Base-by-base conservation (phyloP, 371 early-diverging fungal genomes). In the Dipsacomyces acuminosporus region DNA sequence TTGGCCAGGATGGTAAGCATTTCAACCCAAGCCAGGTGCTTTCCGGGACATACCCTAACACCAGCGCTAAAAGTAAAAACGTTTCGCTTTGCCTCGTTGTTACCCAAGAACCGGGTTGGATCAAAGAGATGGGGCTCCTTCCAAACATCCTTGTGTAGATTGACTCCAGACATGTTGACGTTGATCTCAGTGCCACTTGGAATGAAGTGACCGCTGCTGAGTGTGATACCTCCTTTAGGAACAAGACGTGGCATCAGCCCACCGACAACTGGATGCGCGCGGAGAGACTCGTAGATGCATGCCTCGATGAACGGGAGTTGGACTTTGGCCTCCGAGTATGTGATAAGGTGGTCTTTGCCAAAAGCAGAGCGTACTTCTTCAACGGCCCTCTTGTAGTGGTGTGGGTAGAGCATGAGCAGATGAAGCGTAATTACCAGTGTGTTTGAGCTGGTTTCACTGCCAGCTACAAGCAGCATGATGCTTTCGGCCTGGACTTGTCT, bases 41-140 rank as follows among this genome's bases (percentile, higher is more conserved):
- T 48, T 14, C 72, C 72, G 2, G 66, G 57, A 21, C 72, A 72
- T 1, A 48, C 51, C 20, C 72, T 67, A 19, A 48, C 45, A 18
- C 72, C 67, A 9, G 48, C 21, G 30, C 67, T 58, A 24, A 72
- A 72, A 5, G 72, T 62, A 41, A 72, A 34, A 25, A 67, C 41
- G 18, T 59, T 54, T 25, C 58, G 64, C 14, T 48, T 44, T 5
- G 51, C 45, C 13, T 64, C 59, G 35, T 22, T 40, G 49, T 59
- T 44, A 14, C 45, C 53, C 6, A 72, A 34, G 20, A 60, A 72
- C 20, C 72, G 62, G 35, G 33, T 30, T 1, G 72, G 72, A 13
- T 59, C 38, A 33, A 48, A 69, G 41, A 38, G 26, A 22, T 49
- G 26, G 7, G 70, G 64, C n/a, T 41, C 17, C 9, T 52, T 30